These are phyloP conservation scores for Alternaria triticina DNA, from an alignment of 2,329 filamentous ascomycete genomes.

Conservation along the genomic window DNA sequence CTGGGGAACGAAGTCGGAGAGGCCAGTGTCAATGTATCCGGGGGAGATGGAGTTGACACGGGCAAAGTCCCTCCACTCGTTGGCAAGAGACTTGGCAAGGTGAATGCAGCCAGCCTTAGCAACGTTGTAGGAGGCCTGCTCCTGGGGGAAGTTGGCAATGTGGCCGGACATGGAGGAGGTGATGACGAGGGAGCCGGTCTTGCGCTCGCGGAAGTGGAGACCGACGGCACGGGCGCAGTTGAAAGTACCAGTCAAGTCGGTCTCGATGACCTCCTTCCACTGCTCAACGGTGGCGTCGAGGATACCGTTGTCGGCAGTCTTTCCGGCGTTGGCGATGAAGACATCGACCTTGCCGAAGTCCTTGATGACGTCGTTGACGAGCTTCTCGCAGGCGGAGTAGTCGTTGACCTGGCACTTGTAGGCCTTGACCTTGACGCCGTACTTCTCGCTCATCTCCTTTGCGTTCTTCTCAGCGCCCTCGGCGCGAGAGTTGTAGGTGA, in stretches of 20 bases:
- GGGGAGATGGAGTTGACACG: slow-evolving; percentile 72
- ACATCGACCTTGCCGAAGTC: slow-evolving; percentile 75
- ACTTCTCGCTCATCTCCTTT: slow-evolving; percentile 64
- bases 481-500: slow-evolving; percentile 70
- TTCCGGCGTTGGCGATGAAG: slow-evolving; percentile 74
- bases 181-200: slow-evolving; percentile 69
- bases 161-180: slow-evolving; percentile 79
- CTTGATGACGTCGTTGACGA: slow-evolving; percentile 65
- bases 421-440: slow-evolving; percentile 70
- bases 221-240: slow-evolving; percentile 91
- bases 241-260: slow-evolving; percentile 87
- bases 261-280: slow-evolving; percentile 78
- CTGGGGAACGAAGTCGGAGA: slow-evolving; percentile 69
- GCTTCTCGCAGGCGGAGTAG: slow-evolving; percentile 62
- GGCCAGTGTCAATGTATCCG: slow-evolving; percentile 71
- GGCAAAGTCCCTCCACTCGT: slow-evolving; percentile 73
- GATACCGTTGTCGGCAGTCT: slow-evolving; percentile 71
- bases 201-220: slow-evolving; percentile 72
- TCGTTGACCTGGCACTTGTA: slow-evolving; percentile 69
- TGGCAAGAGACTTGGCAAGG: slow-evolving; percentile 67
- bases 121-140: slow-evolving; percentile 59
- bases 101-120: slow-evolving; percentile 72
- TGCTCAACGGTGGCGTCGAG: slow-evolving; percentile 74
- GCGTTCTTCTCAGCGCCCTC: slow-evolving; percentile 71
- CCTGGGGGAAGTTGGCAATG: slow-evolving; percentile 82